Percentiles rank a stretch among this genome's conserved stretches.
Evolutionary conservation across 169 alveolate genomes (phyloP).

Genomic region (Neospora caninum): DNA sequence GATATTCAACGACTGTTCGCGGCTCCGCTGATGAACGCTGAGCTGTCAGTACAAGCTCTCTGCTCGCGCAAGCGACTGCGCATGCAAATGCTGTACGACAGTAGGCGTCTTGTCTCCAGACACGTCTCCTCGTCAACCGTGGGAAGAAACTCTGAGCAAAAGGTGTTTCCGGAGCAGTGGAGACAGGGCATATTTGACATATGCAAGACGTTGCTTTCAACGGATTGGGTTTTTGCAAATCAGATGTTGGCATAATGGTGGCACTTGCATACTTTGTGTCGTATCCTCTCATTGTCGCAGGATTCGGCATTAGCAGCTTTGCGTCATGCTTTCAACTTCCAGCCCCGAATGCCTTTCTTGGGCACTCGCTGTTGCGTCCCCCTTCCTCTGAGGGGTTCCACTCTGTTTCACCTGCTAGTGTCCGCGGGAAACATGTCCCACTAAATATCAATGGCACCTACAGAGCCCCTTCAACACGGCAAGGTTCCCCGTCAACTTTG

Average conservation of each 20-base stretch:
- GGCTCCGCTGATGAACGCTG: background rate
- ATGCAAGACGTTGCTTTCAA: background rate
- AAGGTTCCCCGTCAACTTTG: background rate
- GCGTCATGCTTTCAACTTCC: conserved; percentile 23
- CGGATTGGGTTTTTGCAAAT: background rate
- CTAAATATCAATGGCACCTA: background rate
- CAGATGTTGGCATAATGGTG: background rate
- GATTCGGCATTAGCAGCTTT: background rate
- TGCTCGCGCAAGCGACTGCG: background rate
- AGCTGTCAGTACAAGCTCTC: background rate
- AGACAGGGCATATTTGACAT: background rate
- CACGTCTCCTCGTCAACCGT: background rate
- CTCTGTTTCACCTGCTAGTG: background rate
- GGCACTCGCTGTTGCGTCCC: conserved; percentile 12
- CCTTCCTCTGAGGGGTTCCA: background rate
- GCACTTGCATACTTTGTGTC: background rate
- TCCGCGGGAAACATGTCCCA: background rate
- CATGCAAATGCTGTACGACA: background rate
- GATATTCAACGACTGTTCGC: too few relatives aligned
- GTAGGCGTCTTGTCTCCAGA: background rate
- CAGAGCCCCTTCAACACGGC: background rate
- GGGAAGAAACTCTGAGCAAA: background rate
- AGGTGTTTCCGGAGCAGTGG: background rate
- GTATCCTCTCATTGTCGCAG: background rate
- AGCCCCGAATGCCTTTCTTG: conserved; percentile 25